Conservation (phyloP, 176 grass and related monocot species). For the Eleusine coracana region DNA sequence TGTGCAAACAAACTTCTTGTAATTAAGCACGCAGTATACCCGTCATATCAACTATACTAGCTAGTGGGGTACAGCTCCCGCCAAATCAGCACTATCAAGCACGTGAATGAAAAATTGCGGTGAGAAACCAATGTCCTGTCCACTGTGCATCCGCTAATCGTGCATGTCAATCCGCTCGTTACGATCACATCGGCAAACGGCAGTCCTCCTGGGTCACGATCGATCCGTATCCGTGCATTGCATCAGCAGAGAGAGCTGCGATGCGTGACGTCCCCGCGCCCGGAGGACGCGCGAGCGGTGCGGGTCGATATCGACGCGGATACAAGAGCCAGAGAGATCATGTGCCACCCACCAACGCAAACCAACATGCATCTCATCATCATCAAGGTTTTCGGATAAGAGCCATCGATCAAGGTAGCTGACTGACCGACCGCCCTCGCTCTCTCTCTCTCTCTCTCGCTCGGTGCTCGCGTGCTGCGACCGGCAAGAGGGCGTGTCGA, state of each 20-base stretch:
- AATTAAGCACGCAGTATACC: background rate
- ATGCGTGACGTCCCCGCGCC: background rate
- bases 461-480: constrained; percentile 16
- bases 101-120: background rate
- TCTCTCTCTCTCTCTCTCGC: too few relatives aligned
- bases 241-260: background rate
- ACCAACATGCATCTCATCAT: background rate
- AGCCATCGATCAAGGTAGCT: background rate
- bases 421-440: constrained; percentile 2
- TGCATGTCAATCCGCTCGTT: background rate
- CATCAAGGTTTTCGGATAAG: constrained; percentile 47
- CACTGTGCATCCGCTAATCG: background rate
- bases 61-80: background rate
- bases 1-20: background rate
- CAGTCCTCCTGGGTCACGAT: background rate
- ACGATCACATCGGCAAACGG: background rate
- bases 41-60: background rate
- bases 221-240: background rate
- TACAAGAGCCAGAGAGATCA: background rate
- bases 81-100: background rate
- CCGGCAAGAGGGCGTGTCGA: constrained; percentile 15
- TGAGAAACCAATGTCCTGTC: background rate
- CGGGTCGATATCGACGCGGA: constrained; percentile 4
- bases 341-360: background rate
- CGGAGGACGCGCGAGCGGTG: background rate